Conservation (phyloP, 1,139 yeast species). For the Geotrichum cucujoidarum region DNA sequence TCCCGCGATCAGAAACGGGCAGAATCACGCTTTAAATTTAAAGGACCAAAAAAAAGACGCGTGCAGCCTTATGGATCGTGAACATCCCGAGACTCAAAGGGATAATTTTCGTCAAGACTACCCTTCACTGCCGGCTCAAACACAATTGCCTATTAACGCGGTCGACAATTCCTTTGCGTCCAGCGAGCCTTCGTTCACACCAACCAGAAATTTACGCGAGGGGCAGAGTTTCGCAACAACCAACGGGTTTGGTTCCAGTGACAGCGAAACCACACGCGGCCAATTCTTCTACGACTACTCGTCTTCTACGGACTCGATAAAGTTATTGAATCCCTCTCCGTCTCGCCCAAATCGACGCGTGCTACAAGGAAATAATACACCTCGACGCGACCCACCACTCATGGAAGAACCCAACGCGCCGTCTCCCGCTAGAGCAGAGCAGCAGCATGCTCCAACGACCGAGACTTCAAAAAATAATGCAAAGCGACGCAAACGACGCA, state of each 20-base stretch:
- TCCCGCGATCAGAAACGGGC: no score
- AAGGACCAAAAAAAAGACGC: no score
- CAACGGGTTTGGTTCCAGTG: slow-evolving; percentile 10
- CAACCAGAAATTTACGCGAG: neutral
- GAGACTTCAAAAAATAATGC: slow-evolving; percentile 1
- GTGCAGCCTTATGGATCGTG: slow-evolving; percentile 3
- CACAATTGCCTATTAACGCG: neutral
- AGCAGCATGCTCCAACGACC: no score
- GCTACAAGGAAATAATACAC: neutral
- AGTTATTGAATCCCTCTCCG: slow-evolving; percentile 5
- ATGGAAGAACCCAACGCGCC: no score
- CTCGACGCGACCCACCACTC: slow-evolving; percentile 6
- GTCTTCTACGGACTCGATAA: slow-evolving; percentile 15
- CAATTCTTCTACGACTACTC: slow-evolving; percentile 13
- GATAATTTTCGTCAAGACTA: neutral
- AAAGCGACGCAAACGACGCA: slow-evolving; percentile 1
- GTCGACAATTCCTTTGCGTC: neutral
- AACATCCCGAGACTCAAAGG: neutral
- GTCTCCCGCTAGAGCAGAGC: no score
- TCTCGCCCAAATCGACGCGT: neutral
- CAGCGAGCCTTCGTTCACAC: slow-evolving; percentile 2
- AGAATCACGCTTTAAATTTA: no score
- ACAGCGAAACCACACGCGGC: slow-evolving; percentile 6
- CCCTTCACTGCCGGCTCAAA: neutral
- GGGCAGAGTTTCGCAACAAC: slow-evolving; percentile 6